Evolutionary conservation across 805 yeast species (phyloP), one percentile per base, ranked within the genome.

Genomic region (Priceomyces haplophilus): DNA sequence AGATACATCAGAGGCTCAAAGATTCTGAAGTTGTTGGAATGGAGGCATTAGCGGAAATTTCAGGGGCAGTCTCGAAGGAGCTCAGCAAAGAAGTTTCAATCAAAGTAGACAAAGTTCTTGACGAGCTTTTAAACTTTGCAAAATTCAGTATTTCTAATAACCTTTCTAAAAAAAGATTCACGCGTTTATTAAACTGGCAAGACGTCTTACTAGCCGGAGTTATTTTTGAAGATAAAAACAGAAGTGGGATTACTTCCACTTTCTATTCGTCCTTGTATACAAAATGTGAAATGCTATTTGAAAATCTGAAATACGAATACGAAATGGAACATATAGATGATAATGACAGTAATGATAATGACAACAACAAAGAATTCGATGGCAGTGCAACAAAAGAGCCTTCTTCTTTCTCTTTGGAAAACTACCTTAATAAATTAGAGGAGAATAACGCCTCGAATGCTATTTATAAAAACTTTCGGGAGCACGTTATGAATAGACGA

Each of bases 231-330:
- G 48, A 48, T 12, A n/a, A 44, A n/a, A 42, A 48, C 3, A 34
- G 48, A 8, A 21, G 25, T 11, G 18, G 11, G 4, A 34, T 46
- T 13, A 41, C 51, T 13, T 43, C 45, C 1, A 44, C 37, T 1
- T 15, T 42, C 12, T 50, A 51, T 33, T 40, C 45, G 12, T 40
- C 41, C 3, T 38, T 59, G 18, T 62, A 62, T 46, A 41, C 47
- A 4, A 47, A 49, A 38, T 59, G 66, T 45, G 61, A 62, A 19
- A 25, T 41, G 10, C 38, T 63, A 34, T 66, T 69, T 34, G 52
- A 51, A 7, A 50, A 56, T 7, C 52, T 52, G 1, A 38, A 44
- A 7, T 67, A 53, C 43, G 46, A 51, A 12, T 69, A 68, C 40
- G 61, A 64, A 32, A 58, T 54, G 36, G 62, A 61, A 11, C 50